Evolutionary conservation across 2,329 filamentous ascomycete genomes (phyloP).

Genomic region (Colletotrichum sansevieriae): DNA sequence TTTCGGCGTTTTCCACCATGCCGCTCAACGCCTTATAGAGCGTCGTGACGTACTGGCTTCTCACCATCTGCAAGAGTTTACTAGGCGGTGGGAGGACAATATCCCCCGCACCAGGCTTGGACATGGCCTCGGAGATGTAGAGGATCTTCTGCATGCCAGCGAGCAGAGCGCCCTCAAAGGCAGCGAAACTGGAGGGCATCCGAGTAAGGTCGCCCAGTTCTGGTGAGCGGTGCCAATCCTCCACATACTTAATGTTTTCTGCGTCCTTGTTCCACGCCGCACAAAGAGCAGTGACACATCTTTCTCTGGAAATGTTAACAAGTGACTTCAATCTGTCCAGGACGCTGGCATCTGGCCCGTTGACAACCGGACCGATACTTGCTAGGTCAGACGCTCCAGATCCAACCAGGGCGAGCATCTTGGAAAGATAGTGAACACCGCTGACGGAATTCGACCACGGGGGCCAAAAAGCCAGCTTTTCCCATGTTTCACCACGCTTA

Average conservation of each 20-base stretch:
- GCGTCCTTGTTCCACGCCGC: conserved; percentile 94
- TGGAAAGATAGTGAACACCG: conserved; percentile 89
- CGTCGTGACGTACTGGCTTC: conserved; percentile 92
- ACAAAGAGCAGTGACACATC: conserved; percentile 87
- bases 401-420: conserved; percentile 85
- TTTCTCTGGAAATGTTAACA: conserved; percentile 83
- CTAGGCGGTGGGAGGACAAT: conserved; percentile 88
- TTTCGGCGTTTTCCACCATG: conserved; percentile 97
- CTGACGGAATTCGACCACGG: conserved; percentile 92
- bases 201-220: conserved; percentile 90
- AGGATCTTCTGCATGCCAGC: conserved; percentile 94
- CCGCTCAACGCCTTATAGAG: conserved; percentile 94
- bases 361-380: conserved; percentile 75
- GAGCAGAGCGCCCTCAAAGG: conserved; percentile 86
- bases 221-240: conserved; percentile 89
- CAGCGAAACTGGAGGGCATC: conserved; percentile 88
- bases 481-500: conserved; percentile 86
- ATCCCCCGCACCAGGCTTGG: conserved; percentile 77
- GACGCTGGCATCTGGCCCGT: conserved; percentile 64
- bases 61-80: conserved; percentile 91
- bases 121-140: conserved; percentile 89
- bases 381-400: conserved; percentile 89
- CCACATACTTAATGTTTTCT: conserved; percentile 90
- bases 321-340: conserved; percentile 81
- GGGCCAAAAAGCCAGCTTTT: conserved; percentile 96